Base-by-base conservation (phyloP, 495 filamentous ascomycete species). In the Pseudomonodictys pantanalensis region DNA sequence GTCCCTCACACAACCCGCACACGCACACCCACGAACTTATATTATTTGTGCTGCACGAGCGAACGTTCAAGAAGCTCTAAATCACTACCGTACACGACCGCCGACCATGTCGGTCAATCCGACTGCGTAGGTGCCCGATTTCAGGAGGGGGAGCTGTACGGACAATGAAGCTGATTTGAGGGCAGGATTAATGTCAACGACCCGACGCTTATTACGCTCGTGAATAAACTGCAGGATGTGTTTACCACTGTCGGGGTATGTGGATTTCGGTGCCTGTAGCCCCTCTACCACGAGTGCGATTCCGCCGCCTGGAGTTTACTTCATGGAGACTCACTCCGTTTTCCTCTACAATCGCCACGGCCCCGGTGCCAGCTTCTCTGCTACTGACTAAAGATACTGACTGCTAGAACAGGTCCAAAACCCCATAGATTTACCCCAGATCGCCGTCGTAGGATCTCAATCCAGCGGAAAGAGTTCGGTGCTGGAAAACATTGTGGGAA, bases 401-500 rank as follows among this genome's bases (percentile, higher is more conserved):
- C 39, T 29, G 49, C 57, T 50, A 25, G 46, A 45, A 64, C 49
- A 90, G 87, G 87, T 90, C 45, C 87, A 96, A 81, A 99, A 99
- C 75, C 95, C 95, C 43, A 99, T 99, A 79, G 95, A 99, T 80
- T 76, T 99, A 58, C 95, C 95, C 24, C 95, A 99, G 79, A 99
- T 99, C 75, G 93, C 87, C 58, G 95, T 99, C 56, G 95, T 99
- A 45, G 95, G 95, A 66, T 97, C 92, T 71, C 95, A 99, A 79
- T 97, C 95, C 11, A 96, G 91, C 73, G 95, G 95, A 72, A 99
- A 99, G 85, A 97, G 92, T 79, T 97, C 93, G n/a, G 95, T 99
- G 66, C 75, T 99, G 68, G 95, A 99, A 77, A 99, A 99, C 70
- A 99, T 99, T 67, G 95, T 99, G 38, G 95, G 95, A 33, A 82